Evolutionary conservation across 202 grass and related monocot genomes (phyloP).

Genomic region (Hordeum pubiflorum): DNA sequence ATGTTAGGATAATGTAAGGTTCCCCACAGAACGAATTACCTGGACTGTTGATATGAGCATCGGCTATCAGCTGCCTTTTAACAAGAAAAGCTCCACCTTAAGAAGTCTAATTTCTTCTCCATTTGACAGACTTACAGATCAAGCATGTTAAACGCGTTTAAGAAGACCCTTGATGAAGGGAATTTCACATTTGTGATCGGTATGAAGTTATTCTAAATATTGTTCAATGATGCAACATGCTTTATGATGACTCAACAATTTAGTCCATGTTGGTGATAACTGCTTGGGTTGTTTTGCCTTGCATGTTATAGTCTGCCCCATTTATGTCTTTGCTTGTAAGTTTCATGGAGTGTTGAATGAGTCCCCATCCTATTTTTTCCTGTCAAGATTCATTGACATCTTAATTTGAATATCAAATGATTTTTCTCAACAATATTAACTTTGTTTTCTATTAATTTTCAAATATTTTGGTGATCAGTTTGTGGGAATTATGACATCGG

Average conservation of each 20-base stretch:
- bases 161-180: conserved; percentile 96
- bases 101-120: conserved; percentile 7
- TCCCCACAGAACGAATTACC: background rate
- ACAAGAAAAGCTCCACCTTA: background rate
- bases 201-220: conserved; percentile 52
- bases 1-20: background rate
- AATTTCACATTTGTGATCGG: conserved; percentile 97
- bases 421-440: background rate
- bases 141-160: conserved; percentile 95
- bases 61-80: background rate
- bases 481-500: conserved; percentile 5
- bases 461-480: conserved; percentile 8
- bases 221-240: background rate
- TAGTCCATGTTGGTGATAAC: conserved; percentile 13
- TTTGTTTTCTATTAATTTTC: conserved; percentile 9
- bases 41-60: background rate
- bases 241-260: conserved; percentile 20
- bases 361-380: background rate
- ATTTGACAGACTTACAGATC: conserved; percentile 73
- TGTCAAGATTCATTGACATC: background rate
- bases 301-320: background rate
- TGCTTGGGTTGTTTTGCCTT: conserved; percentile 1
- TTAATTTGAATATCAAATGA: background rate
- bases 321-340: conserved; percentile 15
- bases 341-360: background rate